Percentiles rank a stretch among this genome's conserved stretches.
These are phyloP conservation scores for Amphirosellinia nigrospora DNA, from an alignment of 495 filamentous ascomycete species.

Conservation along the genomic window DNA sequence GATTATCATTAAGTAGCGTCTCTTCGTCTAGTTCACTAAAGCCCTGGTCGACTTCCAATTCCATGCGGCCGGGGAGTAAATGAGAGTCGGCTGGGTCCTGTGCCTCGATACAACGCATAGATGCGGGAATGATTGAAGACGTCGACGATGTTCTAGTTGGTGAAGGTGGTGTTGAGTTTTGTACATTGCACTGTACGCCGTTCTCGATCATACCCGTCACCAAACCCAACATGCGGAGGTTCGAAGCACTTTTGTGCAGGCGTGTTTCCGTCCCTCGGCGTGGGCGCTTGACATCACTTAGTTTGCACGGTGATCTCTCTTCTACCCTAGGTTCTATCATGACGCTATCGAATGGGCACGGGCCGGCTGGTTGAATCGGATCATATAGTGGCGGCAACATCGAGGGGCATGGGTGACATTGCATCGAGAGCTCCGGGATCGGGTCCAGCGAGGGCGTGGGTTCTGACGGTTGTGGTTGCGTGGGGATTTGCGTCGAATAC, in stretches of 20 bases:
- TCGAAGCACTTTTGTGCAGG: slow-evolving; percentile 31
- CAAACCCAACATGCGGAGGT: slow-evolving; percentile 35
- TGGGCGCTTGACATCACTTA: slow-evolving; percentile 15
- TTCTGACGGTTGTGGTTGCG: slow-evolving; percentile 22
- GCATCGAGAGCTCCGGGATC: slow-evolving; percentile 15
- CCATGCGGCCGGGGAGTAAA: slow-evolving; percentile 26
- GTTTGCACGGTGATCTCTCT: slow-evolving; percentile 13
- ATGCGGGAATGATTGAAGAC: slow-evolving; percentile 9
- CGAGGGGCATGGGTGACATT: slow-evolving; percentile 16
- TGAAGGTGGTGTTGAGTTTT: slow-evolving; percentile 28
- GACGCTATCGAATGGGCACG: slow-evolving; percentile 3
- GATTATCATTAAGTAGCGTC: slow-evolving; percentile 28
- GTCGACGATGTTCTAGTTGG: slow-evolving; percentile 24
- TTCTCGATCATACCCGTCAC: slow-evolving; percentile 46
- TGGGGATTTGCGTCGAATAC: slow-evolving; percentile 15
- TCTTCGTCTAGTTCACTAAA: slow-evolving; percentile 31
- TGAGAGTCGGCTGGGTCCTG: slow-evolving; percentile 30
- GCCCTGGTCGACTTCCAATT: slow-evolving; percentile 40
- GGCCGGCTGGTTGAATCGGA: slow-evolving; percentile 13
- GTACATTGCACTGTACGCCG: slow-evolving; percentile 46
- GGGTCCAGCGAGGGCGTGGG: slow-evolving; percentile 12
- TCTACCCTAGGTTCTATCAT: background rate
- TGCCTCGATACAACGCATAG: slow-evolving; percentile 22
- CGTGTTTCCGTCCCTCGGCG: slow-evolving; percentile 31
- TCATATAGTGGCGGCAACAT: slow-evolving; percentile 21